Conservation (phyloP, 2,329 filamentous ascomycete species). For the Colletotrichum melonis region DNA sequence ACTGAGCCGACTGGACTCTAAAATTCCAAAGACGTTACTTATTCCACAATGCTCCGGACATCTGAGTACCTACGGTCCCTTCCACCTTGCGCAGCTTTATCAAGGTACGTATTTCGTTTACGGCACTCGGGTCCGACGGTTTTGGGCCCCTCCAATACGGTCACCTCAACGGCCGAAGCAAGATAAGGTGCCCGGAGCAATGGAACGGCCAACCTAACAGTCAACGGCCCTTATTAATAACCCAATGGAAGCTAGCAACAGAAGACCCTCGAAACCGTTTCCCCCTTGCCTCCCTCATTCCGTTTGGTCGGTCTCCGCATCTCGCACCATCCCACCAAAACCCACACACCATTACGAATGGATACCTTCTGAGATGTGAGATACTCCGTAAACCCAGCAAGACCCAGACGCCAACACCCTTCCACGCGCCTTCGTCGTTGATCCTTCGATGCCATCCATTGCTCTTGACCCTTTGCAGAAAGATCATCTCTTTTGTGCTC, state of each 20-base stretch:
- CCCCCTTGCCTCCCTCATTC: not conserved
- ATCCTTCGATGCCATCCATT: not conserved
- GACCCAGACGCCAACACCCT: too few relatives aligned
- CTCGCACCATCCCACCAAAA: not conserved
- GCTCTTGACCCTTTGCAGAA: not conserved
- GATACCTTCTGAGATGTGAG: not conserved
- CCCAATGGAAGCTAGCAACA: not conserved
- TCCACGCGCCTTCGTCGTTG: not conserved
- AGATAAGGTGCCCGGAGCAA: not conserved
- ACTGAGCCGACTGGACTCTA: too few relatives aligned
- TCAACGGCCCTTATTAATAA: not conserved
- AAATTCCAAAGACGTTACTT: too few relatives aligned
- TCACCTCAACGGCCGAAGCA: not conserved
- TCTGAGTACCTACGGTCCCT: too few relatives aligned
- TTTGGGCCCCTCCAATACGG: not conserved
- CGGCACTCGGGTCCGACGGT: not conserved
- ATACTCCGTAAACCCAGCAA: not conserved
- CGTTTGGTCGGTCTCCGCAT: not conserved
- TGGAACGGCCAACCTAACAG: not conserved
- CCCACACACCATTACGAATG: not conserved
- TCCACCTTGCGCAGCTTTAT: too few relatives aligned
- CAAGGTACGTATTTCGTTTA: not conserved
- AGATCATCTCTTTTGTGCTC: not conserved
- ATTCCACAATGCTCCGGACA: too few relatives aligned
- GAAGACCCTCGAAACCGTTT: conserved; percentile 8